Conservation (phyloP, 305 asterid species). For the Fraxinus xanthoxyloides region DNA sequence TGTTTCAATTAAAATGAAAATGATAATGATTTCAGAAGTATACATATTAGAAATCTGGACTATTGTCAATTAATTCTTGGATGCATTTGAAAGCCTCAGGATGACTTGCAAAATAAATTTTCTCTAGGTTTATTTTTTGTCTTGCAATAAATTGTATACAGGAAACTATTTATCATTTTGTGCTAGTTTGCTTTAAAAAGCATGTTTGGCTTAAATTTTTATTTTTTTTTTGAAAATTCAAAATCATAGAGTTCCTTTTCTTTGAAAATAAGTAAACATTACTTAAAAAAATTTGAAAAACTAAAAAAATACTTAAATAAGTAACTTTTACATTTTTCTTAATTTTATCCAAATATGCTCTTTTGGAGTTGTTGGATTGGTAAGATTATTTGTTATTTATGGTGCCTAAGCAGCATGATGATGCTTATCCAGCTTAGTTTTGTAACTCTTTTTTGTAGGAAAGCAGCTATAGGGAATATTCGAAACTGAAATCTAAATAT, state of each 20-base stretch:
- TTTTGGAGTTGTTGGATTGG: not conserved
- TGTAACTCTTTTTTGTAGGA: constrained; percentile 37
- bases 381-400: not conserved
- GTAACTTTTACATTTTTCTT: no score
- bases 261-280: not conserved
- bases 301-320: not conserved
- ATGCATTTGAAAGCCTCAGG: not conserved
- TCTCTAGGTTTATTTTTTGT: not conserved
- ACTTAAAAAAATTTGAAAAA: not conserved
- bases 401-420: not conserved
- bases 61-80: not conserved
- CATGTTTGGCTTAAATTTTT: no score
- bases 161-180: not conserved
- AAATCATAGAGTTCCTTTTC: no score
- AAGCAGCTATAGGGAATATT: constrained; percentile 86
- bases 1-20: not conserved
- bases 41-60: no score
- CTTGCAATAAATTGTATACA: not conserved
- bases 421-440: not conserved
- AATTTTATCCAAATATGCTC: not conserved
- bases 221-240: no score
- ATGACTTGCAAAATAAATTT: not conserved
- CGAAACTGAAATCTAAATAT: constrained; percentile 69
- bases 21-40: not conserved
- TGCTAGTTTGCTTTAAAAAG: not conserved